Conservation (phyloP, 2,329 filamentous ascomycete species). For the Trichophyton verrucosum region DNA sequence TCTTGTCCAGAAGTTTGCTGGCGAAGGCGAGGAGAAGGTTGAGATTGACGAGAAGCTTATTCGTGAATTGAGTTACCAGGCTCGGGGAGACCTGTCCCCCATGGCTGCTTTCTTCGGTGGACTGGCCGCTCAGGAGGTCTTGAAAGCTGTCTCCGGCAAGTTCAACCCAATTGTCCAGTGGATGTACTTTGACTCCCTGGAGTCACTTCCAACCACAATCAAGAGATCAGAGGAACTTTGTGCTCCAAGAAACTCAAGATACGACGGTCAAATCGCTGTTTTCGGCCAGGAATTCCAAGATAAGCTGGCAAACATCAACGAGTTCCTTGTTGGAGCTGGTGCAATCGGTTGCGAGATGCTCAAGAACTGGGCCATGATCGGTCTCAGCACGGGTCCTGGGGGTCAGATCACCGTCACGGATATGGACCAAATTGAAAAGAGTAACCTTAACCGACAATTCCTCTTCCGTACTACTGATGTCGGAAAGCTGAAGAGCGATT, state of each 20-base stretch:
- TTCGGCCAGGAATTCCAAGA: constrained; percentile 90
- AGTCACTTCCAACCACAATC: constrained; percentile 68
- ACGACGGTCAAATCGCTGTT: constrained; percentile 94
- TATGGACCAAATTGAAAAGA: constrained; percentile 98
- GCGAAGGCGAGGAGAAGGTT: constrained; percentile 53
- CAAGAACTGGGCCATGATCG: constrained; percentile 99
- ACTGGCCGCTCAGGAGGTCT: constrained; percentile 80
- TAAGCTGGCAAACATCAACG: constrained; percentile 76
- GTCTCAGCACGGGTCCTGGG: constrained; percentile 72
- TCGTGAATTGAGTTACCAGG: constrained; percentile 88
- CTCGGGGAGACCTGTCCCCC: constrained; percentile 75
- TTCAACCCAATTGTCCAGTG: constrained; percentile 93
- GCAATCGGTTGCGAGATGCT: constrained; percentile 98
- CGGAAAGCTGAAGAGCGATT: constrained; percentile 91
- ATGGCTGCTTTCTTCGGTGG: constrained; percentile 95
- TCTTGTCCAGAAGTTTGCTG: constrained; percentile 61
- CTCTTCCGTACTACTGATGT: constrained; percentile 89
- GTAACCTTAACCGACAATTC: constrained; percentile 95
- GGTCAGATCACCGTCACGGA: constrained; percentile 90
- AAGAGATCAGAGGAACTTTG: constrained; percentile 75
- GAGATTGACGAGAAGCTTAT: constrained; percentile 89
- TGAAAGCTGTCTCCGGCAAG: constrained; percentile 95
- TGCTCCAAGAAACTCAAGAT: constrained; percentile 71
- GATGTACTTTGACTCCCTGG: constrained; percentile 96
- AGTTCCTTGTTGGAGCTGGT: constrained; percentile 91